Evolutionary conservation across 805 yeast species (phyloP), one percentile per base, ranked within the genome.

Genomic region (Komagataella mondaviorum): DNA sequence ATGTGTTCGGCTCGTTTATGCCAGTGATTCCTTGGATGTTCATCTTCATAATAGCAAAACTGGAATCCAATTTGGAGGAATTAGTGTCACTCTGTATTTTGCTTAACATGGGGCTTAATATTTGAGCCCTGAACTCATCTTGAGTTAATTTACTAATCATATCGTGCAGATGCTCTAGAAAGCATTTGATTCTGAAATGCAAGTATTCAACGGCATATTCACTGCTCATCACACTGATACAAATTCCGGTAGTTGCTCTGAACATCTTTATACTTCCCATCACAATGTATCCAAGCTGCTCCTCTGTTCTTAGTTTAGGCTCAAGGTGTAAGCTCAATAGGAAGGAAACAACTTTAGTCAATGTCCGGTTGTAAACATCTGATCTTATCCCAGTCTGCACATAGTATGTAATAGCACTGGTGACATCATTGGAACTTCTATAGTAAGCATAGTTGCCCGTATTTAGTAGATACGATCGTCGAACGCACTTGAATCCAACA

Each of bases 201-300:
- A 84, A 54, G 7, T 63, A 64, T 1, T 58, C 58, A 2, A 82
- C 75, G 0, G 66, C 52, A 51, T 68, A 68, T 2, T 64, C 65
- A 14, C 75, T 73, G 55, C 88, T 80, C 71, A 81, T 74, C 0
- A 82, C 62, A 1, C 77, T 68, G 8, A 85, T 63, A 56, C 79
- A 83, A 3, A 83, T 53, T 1, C 91, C 91, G 36, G 76, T 62
- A 0, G 81, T 74, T 20, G 71, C 69, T 51, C 80, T 67, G 24
- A 78, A 61, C 0, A 75, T 57, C 53, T 85, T 65, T 23, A 73
- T 51, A 0, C 88, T 88, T 18, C 81, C 76, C n/a, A 73, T 56
- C 0, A 82, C 78, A 4, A 73, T 70, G 59, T 85, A 85, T 0
- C 88, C 90, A 51, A 85, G 61, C 55, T 80, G 85, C 53, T 71